These are phyloP conservation scores for Ananas comosus DNA, from an alignment of 176 grass and related monocot species.

Conservation along the genomic window DNA sequence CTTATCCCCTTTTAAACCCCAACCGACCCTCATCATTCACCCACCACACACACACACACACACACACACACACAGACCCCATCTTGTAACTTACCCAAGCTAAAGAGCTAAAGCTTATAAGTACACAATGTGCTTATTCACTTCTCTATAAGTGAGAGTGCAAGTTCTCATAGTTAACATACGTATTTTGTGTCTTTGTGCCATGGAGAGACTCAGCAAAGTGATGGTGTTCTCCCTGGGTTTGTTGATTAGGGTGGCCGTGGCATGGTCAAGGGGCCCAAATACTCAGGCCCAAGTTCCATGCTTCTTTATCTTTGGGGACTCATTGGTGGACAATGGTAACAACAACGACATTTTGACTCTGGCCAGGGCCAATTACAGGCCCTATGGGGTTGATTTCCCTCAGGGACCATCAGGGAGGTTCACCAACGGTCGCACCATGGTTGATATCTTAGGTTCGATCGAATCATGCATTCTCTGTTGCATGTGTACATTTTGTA, in stretches of 20 bases:
- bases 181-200: background rate
- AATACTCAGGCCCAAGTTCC: slow-evolving; percentile 26
- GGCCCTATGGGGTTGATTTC: slow-evolving; percentile 82
- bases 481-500: background rate
- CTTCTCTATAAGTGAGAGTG: no score
- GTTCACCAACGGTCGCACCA: slow-evolving; percentile 88
- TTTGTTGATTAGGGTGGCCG: background rate
- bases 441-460: slow-evolving; percentile 81
- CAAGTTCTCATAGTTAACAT: no score
- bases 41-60: background rate
- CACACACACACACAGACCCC: background rate
- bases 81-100: background rate
- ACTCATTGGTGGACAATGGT: slow-evolving; percentile 88
- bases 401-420: slow-evolving; percentile 46
- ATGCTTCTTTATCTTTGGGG: slow-evolving; percentile 87
- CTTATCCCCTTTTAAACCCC: background rate
- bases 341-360: slow-evolving; percentile 84
- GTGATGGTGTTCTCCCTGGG: background rate
- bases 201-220: background rate
- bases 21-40: slow-evolving; percentile 2
- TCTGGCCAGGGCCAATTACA: slow-evolving; percentile 80
- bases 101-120: background rate
- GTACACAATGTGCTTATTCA: background rate
- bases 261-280: background rate
- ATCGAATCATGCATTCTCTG: no score